A percentile compares a stretch with the other conserved stretches of the same genome.
phyloP scores from a whole-genome alignment of 352 stramenopile species.

The Globisporangium camurandrum region DNA sequence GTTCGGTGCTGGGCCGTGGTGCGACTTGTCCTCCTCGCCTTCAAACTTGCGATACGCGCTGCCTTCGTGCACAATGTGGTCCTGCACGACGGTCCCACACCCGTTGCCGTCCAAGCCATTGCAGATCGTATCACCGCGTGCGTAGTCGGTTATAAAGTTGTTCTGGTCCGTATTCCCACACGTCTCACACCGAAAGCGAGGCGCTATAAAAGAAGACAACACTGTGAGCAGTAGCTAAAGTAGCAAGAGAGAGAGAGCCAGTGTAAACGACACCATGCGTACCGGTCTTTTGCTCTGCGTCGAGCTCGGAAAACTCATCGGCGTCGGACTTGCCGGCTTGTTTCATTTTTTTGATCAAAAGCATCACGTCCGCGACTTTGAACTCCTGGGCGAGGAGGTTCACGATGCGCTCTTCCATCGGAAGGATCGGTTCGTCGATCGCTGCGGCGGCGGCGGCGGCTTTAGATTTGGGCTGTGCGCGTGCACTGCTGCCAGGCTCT shows the following conservation, averaged over 20 bases:
- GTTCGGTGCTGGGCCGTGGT: slow-evolving; percentile 93
- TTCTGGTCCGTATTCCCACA: slow-evolving; percentile 87
- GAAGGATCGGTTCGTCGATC: slow-evolving; percentile 43
- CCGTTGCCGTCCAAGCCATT: slow-evolving; percentile 80
- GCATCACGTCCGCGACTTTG: slow-evolving; percentile 84
- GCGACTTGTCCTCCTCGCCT: slow-evolving; percentile 94
- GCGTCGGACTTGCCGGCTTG: slow-evolving; percentile 84
- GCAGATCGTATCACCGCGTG: slow-evolving; percentile 82
- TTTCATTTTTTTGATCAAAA: slow-evolving; percentile 87
- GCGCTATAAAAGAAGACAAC: slow-evolving; percentile 21
- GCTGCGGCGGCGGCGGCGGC: too few species aligned
- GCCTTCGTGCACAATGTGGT: slow-evolving; percentile 95
- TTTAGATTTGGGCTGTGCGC: slow-evolving; percentile 28
- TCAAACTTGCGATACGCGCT: slow-evolving; percentile 96
- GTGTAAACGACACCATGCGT: slow-evolving; percentile 1
- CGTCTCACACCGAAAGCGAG: slow-evolving; percentile 77
- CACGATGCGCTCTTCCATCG: slow-evolving; percentile 85
- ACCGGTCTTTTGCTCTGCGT: slow-evolving; percentile 83
- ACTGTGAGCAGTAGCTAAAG: too few species aligned
- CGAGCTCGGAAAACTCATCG: slow-evolving; percentile 82
- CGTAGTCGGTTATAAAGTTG: slow-evolving; percentile 88
- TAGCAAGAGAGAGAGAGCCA: too few species aligned
- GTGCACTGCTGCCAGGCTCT: slow-evolving; percentile 22
- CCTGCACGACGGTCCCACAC: slow-evolving; percentile 92
- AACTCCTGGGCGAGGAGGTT: slow-evolving; percentile 81